Evolutionary conservation across 257 asterid species (phyloP).

Genomic region (Anisodus acutangulus): DNA sequence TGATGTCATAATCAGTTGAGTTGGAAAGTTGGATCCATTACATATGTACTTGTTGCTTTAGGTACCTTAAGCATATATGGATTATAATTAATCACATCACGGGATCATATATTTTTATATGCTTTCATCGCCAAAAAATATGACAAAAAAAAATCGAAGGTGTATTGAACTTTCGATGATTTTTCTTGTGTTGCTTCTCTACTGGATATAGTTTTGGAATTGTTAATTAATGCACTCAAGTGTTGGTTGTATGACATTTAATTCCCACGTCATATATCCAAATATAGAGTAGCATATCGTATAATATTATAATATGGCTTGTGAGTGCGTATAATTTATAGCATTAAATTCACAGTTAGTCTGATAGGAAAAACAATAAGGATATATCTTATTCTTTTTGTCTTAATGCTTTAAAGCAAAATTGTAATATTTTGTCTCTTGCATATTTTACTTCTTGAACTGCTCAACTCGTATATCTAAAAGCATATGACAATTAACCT

Average conservation of each 20-base stretch:
- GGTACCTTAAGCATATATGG: background rate
- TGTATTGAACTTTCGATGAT: background rate
- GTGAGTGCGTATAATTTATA: background rate
- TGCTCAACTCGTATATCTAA: too few relatives aligned
- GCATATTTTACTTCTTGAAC: too few relatives aligned
- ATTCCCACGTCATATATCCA: background rate
- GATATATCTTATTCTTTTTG: too few relatives aligned
- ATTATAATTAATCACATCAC: conserved; percentile 14
- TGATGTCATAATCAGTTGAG: conserved; percentile 31
- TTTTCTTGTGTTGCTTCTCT: conserved; percentile 3
- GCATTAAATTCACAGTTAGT: background rate
- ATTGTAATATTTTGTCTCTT: too few relatives aligned
- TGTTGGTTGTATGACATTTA: background rate
- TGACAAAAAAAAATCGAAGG: background rate
- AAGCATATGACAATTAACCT: too few relatives aligned
- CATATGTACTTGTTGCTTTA: background rate
- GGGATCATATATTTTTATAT: background rate
- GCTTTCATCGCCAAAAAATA: background rate
- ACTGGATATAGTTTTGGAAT: background rate
- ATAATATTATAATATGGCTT: background rate
- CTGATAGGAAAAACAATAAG: background rate
- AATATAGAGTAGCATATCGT: background rate
- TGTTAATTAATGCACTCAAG: background rate
- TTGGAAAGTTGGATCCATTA: conserved; percentile 30
- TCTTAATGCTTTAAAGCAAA: too few relatives aligned